Evolutionary conservation across 768 basidiomycete species (phyloP).

Genomic region (Boletus sp.): DNA sequence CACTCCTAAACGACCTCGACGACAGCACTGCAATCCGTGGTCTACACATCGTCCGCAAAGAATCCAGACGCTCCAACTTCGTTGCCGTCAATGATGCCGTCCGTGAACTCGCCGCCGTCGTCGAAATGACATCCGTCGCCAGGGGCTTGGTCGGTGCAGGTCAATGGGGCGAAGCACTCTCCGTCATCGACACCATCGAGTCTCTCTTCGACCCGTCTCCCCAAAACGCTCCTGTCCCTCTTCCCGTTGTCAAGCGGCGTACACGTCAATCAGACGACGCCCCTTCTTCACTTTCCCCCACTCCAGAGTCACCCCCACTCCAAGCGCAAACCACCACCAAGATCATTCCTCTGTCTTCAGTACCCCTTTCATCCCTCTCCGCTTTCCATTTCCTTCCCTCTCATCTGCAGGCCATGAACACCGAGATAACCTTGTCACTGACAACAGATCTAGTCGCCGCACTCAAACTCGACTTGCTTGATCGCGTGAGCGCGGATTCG

Average conservation of each 20-base stretch:
- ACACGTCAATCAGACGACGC: conserved; percentile 17
- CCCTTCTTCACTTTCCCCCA: conserved; percentile 35
- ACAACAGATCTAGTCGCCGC: conserved; percentile 75
- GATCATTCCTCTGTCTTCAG: conserved; percentile 32
- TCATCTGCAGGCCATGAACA: conserved; percentile 67
- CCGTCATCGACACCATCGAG: conserved; percentile 67
- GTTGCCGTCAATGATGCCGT: conserved; percentile 59
- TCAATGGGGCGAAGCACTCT: conserved; percentile 85
- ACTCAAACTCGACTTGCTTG: conserved; percentile 63
- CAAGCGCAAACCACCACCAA: conserved; percentile 18
- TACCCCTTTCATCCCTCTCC: conserved; percentile 65
- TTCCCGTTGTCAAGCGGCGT: conserved; percentile 1
- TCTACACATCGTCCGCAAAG: conserved; percentile 65
- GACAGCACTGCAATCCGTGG: conserved; percentile 76
- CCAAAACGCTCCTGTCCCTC: conserved; percentile 5
- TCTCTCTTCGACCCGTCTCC: conserved; percentile 46
- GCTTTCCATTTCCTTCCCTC: conserved; percentile 76
- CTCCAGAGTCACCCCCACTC: conserved; percentile 31
- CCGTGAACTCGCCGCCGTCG: conserved; percentile 62
- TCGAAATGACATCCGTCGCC: conserved; percentile 75
- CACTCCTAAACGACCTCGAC: conserved; percentile 73
- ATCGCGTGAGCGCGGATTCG: conserved; percentile 41
- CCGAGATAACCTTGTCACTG: conserved; percentile 74
- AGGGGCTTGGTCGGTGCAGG: conserved; percentile 75
- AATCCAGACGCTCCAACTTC: conserved; percentile 62